Evolutionary conservation across 1,284 basidiomycete genomes (phyloP).

Genomic region (Limonomyces culmigenus): DNA sequence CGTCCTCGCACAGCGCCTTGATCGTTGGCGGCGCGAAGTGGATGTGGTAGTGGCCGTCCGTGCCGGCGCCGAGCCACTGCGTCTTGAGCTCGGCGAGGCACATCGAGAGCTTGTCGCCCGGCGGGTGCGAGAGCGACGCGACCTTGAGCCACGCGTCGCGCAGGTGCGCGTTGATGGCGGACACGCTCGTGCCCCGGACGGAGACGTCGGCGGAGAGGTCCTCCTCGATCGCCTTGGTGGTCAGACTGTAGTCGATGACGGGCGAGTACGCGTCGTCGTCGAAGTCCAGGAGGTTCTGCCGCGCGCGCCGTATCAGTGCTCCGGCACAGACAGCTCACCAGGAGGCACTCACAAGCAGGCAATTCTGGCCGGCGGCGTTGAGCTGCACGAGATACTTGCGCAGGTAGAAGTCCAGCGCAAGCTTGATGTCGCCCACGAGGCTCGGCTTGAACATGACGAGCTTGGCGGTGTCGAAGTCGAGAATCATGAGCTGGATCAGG

Average conservation of each 20-base stretch:
- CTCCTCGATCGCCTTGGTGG: conserved; percentile 5
- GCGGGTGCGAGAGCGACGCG: conserved; percentile 10
- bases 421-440: conserved; percentile 5
- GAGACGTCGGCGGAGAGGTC: conserved; percentile 8
- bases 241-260: conserved; percentile 12
- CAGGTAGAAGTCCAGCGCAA: conserved; percentile 9
- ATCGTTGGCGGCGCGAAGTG: conserved; percentile 14
- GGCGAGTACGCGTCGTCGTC: conserved; percentile 9
- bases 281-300: conserved; percentile 15
- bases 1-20: conserved; percentile 14
- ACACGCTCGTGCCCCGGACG: conserved; percentile 12
- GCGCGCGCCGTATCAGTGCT: too few species aligned
- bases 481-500: conserved; percentile 11
- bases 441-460: conserved; percentile 5
- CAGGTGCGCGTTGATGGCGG: conserved; percentile 16
- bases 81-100: conserved; percentile 14
- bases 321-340: too few species aligned
- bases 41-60: conserved; percentile 12
- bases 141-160: conserved; percentile 16
- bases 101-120: conserved; percentile 6
- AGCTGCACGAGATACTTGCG: conserved; percentile 12
- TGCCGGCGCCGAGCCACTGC: conserved; percentile 7
- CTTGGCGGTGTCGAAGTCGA: conserved; percentile 7
- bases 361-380: conserved; percentile 13
- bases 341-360: too few species aligned